These are phyloP conservation scores for Parastagonospora avenae DNA, from an alignment of 2,329 filamentous ascomycete species.

Conservation along the genomic window DNA sequence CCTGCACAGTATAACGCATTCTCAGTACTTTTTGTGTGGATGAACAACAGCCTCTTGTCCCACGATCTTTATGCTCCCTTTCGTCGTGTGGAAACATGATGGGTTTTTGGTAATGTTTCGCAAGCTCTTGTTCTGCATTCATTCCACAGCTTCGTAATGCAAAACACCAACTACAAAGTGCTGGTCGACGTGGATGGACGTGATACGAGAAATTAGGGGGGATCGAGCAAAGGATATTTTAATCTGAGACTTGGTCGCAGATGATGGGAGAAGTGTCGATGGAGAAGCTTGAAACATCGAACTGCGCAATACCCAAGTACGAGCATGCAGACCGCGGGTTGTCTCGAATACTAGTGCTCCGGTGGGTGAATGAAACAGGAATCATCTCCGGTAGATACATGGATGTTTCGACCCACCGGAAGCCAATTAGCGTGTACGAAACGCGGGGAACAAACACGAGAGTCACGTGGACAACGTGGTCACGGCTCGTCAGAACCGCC, in stretches of 20 bases:
- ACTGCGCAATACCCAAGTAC: not conserved
- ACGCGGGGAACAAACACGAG: slow-evolving; percentile 25
- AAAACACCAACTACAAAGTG: no score
- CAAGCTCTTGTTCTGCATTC: slow-evolving; percentile 12
- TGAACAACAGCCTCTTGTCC: not conserved
- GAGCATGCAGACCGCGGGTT: not conserved
- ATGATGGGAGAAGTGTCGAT: slow-evolving; percentile 27
- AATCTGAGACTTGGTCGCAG: slow-evolving; percentile 16
- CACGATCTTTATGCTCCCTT: not conserved
- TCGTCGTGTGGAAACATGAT: slow-evolving; percentile 6
- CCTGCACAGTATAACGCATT: not conserved
- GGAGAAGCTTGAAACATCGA: no score
- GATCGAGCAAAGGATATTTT: slow-evolving; percentile 18
- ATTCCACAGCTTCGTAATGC: not conserved
- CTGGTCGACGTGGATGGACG: no score
- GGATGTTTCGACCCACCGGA: not conserved
- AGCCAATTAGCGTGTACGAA: slow-evolving; percentile 15
- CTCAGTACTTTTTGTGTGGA: no score
- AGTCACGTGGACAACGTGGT: slow-evolving; percentile 26
- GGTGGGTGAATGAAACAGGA: not conserved
- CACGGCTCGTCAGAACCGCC: slow-evolving; percentile 21
- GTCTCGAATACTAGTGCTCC: no score
- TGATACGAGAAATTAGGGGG: slow-evolving; percentile 21
- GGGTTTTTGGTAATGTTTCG: slow-evolving; percentile 6
- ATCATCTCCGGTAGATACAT: not conserved